phyloP scores from a whole-genome alignment of 768 basidiomycete genomes.

The Podaxis sp. region DNA sequence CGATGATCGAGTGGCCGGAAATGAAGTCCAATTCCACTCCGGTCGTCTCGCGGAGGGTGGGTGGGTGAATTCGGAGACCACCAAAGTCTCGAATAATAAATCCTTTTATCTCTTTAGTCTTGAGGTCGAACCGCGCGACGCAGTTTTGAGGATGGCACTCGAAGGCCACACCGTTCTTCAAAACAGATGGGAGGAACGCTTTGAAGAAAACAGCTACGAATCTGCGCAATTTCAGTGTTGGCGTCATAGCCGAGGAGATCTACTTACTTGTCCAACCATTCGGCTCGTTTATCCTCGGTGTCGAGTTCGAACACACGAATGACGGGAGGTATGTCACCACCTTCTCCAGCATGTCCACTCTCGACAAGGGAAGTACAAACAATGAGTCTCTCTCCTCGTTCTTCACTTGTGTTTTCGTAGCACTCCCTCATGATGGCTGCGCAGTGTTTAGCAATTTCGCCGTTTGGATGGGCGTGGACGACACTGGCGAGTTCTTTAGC shows the following conservation, averaged over 20 bases:
- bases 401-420: constrained; percentile 47
- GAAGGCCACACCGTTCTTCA: constrained; percentile 57
- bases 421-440: constrained; percentile 53
- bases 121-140: constrained; percentile 50
- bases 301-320: constrained; percentile 51
- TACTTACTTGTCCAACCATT: constrained; percentile 51
- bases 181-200: constrained; percentile 55
- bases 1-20: constrained; percentile 50
- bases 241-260: neutral
- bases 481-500: constrained; percentile 56
- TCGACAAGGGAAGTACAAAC: constrained; percentile 60
- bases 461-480: constrained; percentile 45
- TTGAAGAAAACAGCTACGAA: constrained; percentile 49
- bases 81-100: constrained; percentile 63
- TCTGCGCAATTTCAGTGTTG: constrained; percentile 25
- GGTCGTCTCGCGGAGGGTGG: constrained; percentile 48
- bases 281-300: constrained; percentile 46
- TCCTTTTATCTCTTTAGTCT: constrained; percentile 48
- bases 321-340: constrained; percentile 45
- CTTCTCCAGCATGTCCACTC: constrained; percentile 47
- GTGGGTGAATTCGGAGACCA: constrained; percentile 51
- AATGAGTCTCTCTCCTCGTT: constrained; percentile 49
- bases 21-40: constrained; percentile 49
- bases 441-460: constrained; percentile 55
- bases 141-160: constrained; percentile 64